Percentiles rank a stretch among this genome's conserved stretches.
Conservation (phyloP, 1,139 yeast species). For the Yamadazyma triangularis region DNA sequence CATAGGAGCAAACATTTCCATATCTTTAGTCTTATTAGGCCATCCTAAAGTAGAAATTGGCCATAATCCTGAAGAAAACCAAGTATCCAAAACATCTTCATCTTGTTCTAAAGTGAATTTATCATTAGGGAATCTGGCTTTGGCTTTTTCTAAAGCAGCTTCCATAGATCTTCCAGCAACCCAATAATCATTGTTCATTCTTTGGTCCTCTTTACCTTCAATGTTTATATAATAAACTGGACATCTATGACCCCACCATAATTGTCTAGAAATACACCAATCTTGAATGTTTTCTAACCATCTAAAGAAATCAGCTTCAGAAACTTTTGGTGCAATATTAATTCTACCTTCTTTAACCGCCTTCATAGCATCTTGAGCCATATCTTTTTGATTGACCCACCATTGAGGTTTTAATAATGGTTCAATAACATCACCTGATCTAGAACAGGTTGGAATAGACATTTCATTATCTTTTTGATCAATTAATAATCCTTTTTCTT, state of each 20-base stretch:
- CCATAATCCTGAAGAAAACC: slow-evolving; percentile 99
- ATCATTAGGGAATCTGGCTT: slow-evolving; percentile 57
- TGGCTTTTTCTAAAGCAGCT: slow-evolving; percentile 85
- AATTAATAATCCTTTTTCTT: slow-evolving; percentile 67
- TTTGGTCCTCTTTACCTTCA: slow-evolving; percentile 65
- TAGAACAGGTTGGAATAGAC: slow-evolving; percentile 89
- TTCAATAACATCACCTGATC: slow-evolving; percentile 96
- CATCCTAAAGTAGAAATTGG: slow-evolving; percentile 96
- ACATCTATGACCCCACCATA: slow-evolving; percentile 99
- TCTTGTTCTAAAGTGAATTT: slow-evolving; percentile 84
- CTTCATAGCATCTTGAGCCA: slow-evolving; percentile 84
- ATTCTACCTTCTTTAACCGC: slow-evolving; percentile 84
- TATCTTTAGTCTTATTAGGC: slow-evolving; percentile 78
- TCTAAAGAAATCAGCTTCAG: slow-evolving; percentile 89
- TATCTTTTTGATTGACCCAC: slow-evolving; percentile 93
- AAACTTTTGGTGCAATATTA: slow-evolving; percentile 78
- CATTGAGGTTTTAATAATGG: slow-evolving; percentile 97
- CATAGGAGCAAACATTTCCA: slow-evolving; percentile 82
- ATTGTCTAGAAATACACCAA: slow-evolving; percentile 99
- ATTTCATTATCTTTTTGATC: slow-evolving; percentile 93
- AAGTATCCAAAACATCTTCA: slow-evolving; percentile 96
- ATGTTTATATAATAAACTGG: slow-evolving; percentile 87
- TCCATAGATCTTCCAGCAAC: slow-evolving; percentile 79
- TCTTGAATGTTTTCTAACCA: slow-evolving; percentile 97
- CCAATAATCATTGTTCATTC: slow-evolving; percentile 74